Base-by-base conservation (phyloP, 768 basidiomycete species). In the Phlebiopsis gigantea region DNA sequence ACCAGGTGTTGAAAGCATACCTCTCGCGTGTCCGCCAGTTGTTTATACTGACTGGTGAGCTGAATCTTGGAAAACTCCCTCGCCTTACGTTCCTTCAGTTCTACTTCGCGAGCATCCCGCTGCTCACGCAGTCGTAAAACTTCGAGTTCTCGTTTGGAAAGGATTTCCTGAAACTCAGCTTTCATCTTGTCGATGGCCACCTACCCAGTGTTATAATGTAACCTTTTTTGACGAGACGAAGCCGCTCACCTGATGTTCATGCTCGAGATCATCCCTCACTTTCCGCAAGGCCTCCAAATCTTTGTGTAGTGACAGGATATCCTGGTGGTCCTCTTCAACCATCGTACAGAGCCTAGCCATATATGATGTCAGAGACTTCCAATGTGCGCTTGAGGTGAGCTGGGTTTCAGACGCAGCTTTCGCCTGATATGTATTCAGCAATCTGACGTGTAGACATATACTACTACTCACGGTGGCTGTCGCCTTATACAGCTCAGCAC, bases 101-200 rank as follows among this genome's bases (percentile, higher is more conserved):
- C 90, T 3, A 83, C 80, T 7, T 68, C 65, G 45, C 75, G 75
- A 59, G 87, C 84, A 61, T 92, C 89, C 6, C 90, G 82, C 59
- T 83, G 78, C 51, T 87, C 86, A 21, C 90, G 82, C 19, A 92
- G 74, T 29, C 90, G 82, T 19, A 76, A 69, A 62, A 81, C 82
- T 53, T 92, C 89, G 2, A 30, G 2, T 73, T 71, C 60, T 90
- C 86, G 31, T 85, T 86, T 88, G 8, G 73, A 72, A 34, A 88
- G 68, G 67, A 82, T 76, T 0, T 68, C 66, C 62, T 81, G 84
- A 29, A 88, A 73, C 28, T 94, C 89, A 61, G 86, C 79, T n/a
- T 77, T 73, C 31, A 75, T 71, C 64, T 81, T 76, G 26, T 75
- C 77, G 9, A 79, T 75, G 48, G 73, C 69, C 47, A 63, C 64